Conservation (phyloP, 2,329 filamentous ascomycete species). For the Xylaria sp. region DNA sequence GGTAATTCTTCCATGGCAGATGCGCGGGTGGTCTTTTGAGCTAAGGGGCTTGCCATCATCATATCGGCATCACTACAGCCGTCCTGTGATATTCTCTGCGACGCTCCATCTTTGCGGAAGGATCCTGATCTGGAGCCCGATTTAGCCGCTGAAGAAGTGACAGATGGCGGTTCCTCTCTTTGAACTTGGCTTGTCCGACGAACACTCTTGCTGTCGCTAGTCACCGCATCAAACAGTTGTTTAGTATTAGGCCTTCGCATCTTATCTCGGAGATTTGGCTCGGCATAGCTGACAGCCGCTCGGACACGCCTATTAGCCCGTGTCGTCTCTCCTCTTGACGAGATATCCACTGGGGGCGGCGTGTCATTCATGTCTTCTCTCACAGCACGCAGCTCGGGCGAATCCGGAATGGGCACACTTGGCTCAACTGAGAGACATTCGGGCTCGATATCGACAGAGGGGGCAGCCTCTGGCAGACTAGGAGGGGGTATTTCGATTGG, state of each 20-base stretch:
- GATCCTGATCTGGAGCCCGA: conserved; percentile 45
- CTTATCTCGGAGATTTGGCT: conserved; percentile 81
- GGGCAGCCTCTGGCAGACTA: conserved; percentile 24
- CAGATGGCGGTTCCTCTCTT: conserved; percentile 36
- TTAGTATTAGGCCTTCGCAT: conserved; percentile 78
- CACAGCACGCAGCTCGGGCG: conserved; percentile 52
- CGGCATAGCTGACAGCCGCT: conserved; percentile 77
- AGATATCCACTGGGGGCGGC: conserved; percentile 65
- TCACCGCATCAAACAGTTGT: conserved; percentile 75
- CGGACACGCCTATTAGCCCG: conserved; percentile 71
- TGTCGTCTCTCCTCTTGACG: conserved; percentile 59
- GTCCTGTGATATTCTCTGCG: conserved; percentile 8
- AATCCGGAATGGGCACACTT: conserved; percentile 53
- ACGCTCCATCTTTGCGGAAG: conserved; percentile 42
- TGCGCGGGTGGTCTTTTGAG: conserved; percentile 44
- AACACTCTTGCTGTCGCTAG: conserved; percentile 63
- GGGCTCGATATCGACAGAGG: conserved; percentile 38
- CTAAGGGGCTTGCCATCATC: conserved; percentile 49
- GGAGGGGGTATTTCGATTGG: conserved; percentile 40
- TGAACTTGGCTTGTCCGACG: conserved; percentile 49
- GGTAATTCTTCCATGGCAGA: conserved; percentile 39
- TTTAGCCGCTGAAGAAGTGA: conserved; percentile 40
- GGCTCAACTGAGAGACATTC: conserved; percentile 48
- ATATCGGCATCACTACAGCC: conserved; percentile 29
- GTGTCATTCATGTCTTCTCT: conserved; percentile 55